Evolutionary conservation across 1,284 basidiomycete species (phyloP), one percentile per base, ranked within the genome.

Genomic region (Ustilago tritici): DNA sequence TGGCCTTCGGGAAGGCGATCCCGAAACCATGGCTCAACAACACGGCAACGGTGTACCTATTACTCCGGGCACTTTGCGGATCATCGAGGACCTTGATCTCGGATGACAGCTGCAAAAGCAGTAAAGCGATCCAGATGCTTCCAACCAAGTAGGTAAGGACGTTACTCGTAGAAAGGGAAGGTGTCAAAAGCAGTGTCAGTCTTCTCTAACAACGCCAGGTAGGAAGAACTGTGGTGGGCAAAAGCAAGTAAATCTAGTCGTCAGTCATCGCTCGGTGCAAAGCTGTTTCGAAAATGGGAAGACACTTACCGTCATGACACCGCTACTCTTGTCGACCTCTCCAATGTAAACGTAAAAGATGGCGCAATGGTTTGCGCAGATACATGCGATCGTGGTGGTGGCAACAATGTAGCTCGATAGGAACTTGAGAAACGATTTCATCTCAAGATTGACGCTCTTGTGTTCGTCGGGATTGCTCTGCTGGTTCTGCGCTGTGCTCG

Each of bases 291-390:
- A 50, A 5, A 52, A 17, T 14, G 23, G 38, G 31, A n/a, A 9
- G 28, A 9, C 11, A 70, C 72, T 57, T 61, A 76, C 72, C 1
- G 80, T 80, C 80, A 82, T 82, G 55, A 78, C 70, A 50, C 80
- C 80, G 41, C 65, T 69, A 23, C 70, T 61, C 43, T 81, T 76
- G 52, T 81, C 73, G 11, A 79, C 65, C 11, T 84, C 79, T 10
- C 85, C 84, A 32, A 86, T 78, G 65, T 86, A 86, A 60, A 86
- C 84, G 70, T 86, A 86, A 49, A 86, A 85, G 66, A 86, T 85
- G 47, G 82, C 84, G 66, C 84, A 85, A 65, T 85, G 84, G 36
- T 69, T 68, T 23, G 69, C 62, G 76, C 85, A 86, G 56, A 86
- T 76, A 78, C 83, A 84, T 5, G 80, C 82, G 53, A 86, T 86